Percentiles rank a stretch among this genome's conserved stretches.
Conservation (phyloP, 495 filamentous ascomycete genomes). For the Cercophora scortea region DNA sequence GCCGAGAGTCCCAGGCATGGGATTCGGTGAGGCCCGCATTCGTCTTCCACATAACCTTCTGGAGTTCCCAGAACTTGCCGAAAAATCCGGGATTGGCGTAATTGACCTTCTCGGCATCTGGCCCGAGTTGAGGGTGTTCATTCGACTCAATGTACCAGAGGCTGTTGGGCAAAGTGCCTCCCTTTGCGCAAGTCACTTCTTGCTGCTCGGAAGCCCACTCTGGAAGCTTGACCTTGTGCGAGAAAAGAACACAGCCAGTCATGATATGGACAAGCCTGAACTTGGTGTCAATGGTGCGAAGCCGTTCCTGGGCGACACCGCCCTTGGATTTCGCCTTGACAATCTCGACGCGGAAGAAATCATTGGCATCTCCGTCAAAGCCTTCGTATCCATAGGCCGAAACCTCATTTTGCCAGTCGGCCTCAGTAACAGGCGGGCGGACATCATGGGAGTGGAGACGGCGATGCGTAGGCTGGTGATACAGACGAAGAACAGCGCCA, state of each 20-base stretch:
- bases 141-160: constrained; percentile 95
- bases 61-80: constrained; percentile 98
- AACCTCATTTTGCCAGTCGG: constrained; percentile 97
- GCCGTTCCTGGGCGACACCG: constrained; percentile 67
- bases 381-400: constrained; percentile 97
- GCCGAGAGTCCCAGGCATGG: constrained; percentile 96
- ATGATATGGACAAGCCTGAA: constrained; percentile 92
- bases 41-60: constrained; percentile 98
- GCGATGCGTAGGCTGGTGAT: constrained; percentile 74
- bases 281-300: constrained; percentile 94
- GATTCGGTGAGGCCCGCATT: constrained; percentile 95
- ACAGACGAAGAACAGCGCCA: constrained; percentile 71
- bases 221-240: constrained; percentile 96
- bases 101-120: constrained; percentile 82
- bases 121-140: constrained; percentile 65
- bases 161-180: constrained; percentile 89
- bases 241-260: constrained; percentile 95
- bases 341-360: constrained; percentile 91
- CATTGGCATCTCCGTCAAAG: constrained; percentile 94
- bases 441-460: constrained; percentile 95
- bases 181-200: constrained; percentile 93
- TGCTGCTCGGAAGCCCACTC: constrained; percentile 97
- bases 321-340: constrained; percentile 82
- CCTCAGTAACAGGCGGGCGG: constrained; percentile 93
- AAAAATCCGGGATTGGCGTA: constrained; percentile 93